Base-by-base conservation (phyloP, 2,329 filamentous ascomycete species). In the Endoconidiophora laricicola region DNA sequence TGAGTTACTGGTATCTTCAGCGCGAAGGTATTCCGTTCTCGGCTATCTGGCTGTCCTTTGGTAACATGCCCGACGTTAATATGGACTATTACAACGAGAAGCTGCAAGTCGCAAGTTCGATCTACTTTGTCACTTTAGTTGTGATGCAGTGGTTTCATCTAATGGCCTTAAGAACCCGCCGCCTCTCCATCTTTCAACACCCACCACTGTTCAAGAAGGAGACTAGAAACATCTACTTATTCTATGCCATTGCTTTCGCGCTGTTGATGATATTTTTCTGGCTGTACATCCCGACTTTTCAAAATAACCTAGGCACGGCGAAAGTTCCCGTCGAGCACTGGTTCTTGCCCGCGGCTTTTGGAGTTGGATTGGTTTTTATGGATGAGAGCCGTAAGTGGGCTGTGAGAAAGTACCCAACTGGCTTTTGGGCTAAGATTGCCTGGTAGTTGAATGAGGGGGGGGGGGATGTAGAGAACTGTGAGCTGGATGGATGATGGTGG, bases 131-230 rank as follows among this genome's bases (percentile, higher is more conserved):
- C 3, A 83, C 83, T 60, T 74, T 98, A 20, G 91, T 98, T 42
- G 87, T 95, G 54, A 96, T 98, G 61, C 93, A 98, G 69, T 98
- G 98, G 91, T 77, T 98, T 63, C 98, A 98, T 67, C 93, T 93
- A 58, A 90, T 98, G 83, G 98, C 98, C 62, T 90, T 90, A 0
- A 75, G 98, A 23, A 94, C 87, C 1, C 94, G 86, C 0, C 94
- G 86, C 64, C 91, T 98, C 66, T 94, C 86, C 10, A 78, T 98
- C 10, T 68, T 98, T 52, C 95, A 88, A 2, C 76, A 98, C 55
- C 90, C 88, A 6, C 71, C 98, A 14, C 94, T 90, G 90, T 69
- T 86, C 53, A 70, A 86, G 20, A 84, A 83, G 14, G 60, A 86
- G 22, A 63, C 78, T 2, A 79, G 90, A 62, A 98, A 98, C 69